Conservation (phyloP, 768 basidiomycete genomes). For the Pisolithus marmoratus region DNA sequence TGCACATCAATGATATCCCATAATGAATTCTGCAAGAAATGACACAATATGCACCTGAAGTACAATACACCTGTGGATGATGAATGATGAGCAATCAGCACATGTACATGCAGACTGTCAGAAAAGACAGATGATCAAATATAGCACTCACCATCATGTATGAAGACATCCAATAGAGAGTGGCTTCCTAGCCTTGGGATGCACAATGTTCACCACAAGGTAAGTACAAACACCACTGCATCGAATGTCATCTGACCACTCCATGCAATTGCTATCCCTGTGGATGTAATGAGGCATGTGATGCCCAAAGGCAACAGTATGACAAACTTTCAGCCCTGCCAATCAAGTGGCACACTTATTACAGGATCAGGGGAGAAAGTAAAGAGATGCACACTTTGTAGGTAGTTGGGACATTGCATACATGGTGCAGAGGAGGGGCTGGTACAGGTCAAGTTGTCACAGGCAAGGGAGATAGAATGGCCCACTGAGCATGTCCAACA, state of each 20-base stretch:
- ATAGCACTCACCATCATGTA: too few species aligned
- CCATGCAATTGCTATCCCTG: background rate
- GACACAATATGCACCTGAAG: background rate
- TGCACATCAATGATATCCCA: background rate
- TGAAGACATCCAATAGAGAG: too few species aligned
- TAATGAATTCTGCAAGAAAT: background rate
- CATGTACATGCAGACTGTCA: too few species aligned
- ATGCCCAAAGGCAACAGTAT: background rate
- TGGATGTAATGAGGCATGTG: too few species aligned
- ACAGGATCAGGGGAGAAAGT: background rate
- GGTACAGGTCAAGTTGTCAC: background rate
- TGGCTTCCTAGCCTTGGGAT: too few species aligned
- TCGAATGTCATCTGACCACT: conserved; percentile 13
- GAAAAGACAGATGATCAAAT: too few species aligned
- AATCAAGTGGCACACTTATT: too few species aligned
- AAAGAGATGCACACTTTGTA: conserved; percentile 1
- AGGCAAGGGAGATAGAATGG: background rate
- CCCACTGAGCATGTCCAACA: conserved; percentile 7
- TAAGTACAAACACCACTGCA: conserved; percentile 12
- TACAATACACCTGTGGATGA: background rate
- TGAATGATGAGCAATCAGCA: too few species aligned
- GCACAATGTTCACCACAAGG: too few species aligned
- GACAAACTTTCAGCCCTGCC: conserved; percentile 10
- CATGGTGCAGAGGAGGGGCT: background rate
- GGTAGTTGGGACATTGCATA: background rate